Conservation (phyloP, 345 rosid genomes). For the Gossypioides kirkii region DNA sequence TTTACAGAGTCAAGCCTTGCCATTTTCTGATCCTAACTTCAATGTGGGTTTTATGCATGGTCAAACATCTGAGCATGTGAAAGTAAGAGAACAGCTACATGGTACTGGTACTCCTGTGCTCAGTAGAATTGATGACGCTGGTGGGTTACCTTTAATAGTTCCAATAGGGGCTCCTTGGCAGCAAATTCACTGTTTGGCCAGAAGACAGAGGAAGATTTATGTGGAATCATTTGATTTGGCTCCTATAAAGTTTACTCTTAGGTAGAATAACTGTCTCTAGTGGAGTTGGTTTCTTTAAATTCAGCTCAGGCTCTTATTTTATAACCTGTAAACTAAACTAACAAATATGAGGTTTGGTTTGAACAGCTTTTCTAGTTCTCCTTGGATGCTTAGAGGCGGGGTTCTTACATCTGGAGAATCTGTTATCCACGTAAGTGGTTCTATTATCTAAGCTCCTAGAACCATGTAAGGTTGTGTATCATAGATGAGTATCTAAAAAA, state of each 20-base stretch:
- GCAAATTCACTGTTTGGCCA: conserved; percentile 65
- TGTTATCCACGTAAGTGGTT: conserved; percentile 73
- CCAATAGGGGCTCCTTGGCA: conserved; percentile 99
- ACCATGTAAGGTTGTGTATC: background rate
- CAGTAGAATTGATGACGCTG: conserved; percentile 33
- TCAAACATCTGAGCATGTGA: conserved; percentile 24
- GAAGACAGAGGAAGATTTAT: conserved; percentile 78
- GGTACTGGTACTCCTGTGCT: conserved; percentile 30
- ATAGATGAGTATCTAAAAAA: background rate
- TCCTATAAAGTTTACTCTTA: conserved; percentile 67
- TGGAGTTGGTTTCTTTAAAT: background rate
- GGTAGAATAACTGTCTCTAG: conserved; percentile 32
- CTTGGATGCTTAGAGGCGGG: conserved; percentile 85
- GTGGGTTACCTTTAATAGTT: conserved; percentile 51
- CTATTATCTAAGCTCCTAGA: conserved; percentile 8
- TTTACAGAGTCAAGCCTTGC: conserved; percentile 50
- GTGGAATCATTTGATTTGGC: conserved; percentile 77
- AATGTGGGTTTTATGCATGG: conserved; percentile 31
- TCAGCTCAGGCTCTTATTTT: background rate
- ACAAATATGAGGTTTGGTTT: conserved; percentile 19
- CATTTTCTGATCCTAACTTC: conserved; percentile 45
- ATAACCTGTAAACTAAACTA: conserved; percentile 12
- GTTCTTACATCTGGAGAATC: conserved; percentile 68
- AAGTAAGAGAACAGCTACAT: conserved; percentile 30
- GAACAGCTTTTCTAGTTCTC: conserved; percentile 89